Evolutionary conservation across 345 rosid species (phyloP).

Genomic region (Abelmoschus esculentus): DNA sequence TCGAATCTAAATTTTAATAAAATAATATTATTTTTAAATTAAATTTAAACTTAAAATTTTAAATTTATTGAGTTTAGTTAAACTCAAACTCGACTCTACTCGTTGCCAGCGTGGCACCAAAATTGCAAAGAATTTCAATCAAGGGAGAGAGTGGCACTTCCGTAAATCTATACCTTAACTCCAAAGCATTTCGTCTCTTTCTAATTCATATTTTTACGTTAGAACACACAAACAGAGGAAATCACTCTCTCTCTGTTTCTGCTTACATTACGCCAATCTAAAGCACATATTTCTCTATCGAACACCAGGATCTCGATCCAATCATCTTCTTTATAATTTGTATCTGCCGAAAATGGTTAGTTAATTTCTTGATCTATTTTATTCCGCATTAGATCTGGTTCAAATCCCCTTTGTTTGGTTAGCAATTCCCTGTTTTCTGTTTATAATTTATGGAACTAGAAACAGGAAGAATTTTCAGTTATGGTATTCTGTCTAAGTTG

Average conservation of each 20-base stretch:
- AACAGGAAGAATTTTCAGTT: neutral
- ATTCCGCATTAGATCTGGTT: constrained; percentile 17
- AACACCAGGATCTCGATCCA: constrained; percentile 6
- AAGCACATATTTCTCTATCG: neutral
- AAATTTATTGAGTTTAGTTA: no score
- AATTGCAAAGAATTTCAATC: no score
- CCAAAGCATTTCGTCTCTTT: no score
- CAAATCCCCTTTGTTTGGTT: constrained; percentile 2
- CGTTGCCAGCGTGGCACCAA: no score
- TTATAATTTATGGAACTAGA: neutral
- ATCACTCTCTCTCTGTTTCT: neutral
- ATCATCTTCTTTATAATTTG: neutral
- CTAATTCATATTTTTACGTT: no score
- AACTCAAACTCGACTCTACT: no score
- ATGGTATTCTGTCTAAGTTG: neutral
- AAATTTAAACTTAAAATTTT: no score
- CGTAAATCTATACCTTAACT: no score
- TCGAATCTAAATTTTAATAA: no score
- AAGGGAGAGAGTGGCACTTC: no score
- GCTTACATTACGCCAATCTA: neutral
- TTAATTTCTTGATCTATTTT: neutral
- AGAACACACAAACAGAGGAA: neutral
- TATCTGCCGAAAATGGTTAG: constrained; percentile 16
- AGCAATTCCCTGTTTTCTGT: neutral
- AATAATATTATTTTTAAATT: no score